These are phyloP conservation scores for Xylaria polymorpha DNA, from an alignment of 2,329 filamentous ascomycete genomes.

Conservation along the genomic window DNA sequence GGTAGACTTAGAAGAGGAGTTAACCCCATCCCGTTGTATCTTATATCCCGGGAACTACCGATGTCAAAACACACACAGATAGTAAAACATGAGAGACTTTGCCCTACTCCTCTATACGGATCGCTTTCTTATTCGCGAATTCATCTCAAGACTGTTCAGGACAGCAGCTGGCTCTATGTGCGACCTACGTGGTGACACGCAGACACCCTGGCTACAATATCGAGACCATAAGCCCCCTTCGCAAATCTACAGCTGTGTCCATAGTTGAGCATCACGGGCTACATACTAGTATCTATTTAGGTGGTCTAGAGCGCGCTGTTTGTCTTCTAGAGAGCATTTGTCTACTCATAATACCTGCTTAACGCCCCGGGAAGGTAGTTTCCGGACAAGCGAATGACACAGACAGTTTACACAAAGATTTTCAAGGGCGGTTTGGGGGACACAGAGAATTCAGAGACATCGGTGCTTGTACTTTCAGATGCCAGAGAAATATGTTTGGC, in stretches of 20 bases:
- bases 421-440: neutral
- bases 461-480: slow-evolving; percentile 9
- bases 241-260: slow-evolving; percentile 1
- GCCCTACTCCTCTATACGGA: neutral
- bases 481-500: slow-evolving; percentile 16
- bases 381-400: slow-evolving; percentile 17
- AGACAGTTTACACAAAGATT: neutral
- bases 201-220: slow-evolving; percentile 5
- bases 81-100: neutral
- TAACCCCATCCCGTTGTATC: neutral
- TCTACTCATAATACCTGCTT: slow-evolving; percentile 4
- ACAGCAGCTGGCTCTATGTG: neutral
- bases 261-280: slow-evolving; percentile 20
- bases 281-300: slow-evolving; percentile 6
- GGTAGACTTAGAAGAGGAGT: neutral
- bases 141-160: neutral
- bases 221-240: neutral
- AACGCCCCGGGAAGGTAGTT: slow-evolving; percentile 8
- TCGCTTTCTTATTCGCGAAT: neutral
- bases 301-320: slow-evolving; percentile 12
- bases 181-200: neutral
- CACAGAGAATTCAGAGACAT: slow-evolving; percentile 8
- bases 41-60: neutral
- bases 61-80: neutral
- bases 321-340: neutral